Evolutionary conservation across 2,329 filamentous ascomycete genomes (phyloP).

Genomic region (Neonectria sp.): DNA sequence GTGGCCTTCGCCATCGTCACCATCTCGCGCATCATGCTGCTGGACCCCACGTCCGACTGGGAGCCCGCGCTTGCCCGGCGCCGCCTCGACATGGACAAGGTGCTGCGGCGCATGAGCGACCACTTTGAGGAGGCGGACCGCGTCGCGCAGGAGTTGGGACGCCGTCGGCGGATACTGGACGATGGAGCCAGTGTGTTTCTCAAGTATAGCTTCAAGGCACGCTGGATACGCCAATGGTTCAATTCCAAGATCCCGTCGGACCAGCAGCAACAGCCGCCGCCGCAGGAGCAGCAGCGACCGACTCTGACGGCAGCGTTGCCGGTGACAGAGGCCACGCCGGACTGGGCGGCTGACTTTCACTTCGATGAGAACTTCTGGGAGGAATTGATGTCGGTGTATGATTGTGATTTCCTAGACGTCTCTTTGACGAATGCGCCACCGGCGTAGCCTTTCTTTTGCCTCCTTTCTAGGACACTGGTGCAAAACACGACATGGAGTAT

Average conservation of each 20-base stretch:
- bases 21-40: conserved; percentile 53
- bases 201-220: conserved; percentile 53
- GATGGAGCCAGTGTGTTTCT: conserved; percentile 51
- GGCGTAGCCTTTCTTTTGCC: neutral
- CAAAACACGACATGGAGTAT: neutral
- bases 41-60: conserved; percentile 56
- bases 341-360: conserved; percentile 44
- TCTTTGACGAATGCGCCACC: conserved; percentile 16
- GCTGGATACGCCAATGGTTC: conserved; percentile 61
- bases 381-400: conserved; percentile 44
- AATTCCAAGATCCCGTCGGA: conserved; percentile 40
- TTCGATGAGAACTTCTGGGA: conserved; percentile 51
- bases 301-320: neutral
- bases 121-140: conserved; percentile 51
- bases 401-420: conserved; percentile 29
- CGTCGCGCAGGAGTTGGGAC: conserved; percentile 40
- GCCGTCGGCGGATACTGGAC: conserved; percentile 47
- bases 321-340: conserved; percentile 9
- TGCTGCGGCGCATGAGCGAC: conserved; percentile 48
- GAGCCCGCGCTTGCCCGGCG: conserved; percentile 51
- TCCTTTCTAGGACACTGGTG: neutral
- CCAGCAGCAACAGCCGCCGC: conserved; percentile 20
- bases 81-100: conserved; percentile 51
- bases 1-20: conserved; percentile 55
- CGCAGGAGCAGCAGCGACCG: conserved; percentile 22